A percentile compares a stretch with the other conserved stretches of the same genome.
phyloP scores from a whole-genome alignment of 2,329 filamentous ascomycete genomes.

The Cladophialophora chaetospira region DNA sequence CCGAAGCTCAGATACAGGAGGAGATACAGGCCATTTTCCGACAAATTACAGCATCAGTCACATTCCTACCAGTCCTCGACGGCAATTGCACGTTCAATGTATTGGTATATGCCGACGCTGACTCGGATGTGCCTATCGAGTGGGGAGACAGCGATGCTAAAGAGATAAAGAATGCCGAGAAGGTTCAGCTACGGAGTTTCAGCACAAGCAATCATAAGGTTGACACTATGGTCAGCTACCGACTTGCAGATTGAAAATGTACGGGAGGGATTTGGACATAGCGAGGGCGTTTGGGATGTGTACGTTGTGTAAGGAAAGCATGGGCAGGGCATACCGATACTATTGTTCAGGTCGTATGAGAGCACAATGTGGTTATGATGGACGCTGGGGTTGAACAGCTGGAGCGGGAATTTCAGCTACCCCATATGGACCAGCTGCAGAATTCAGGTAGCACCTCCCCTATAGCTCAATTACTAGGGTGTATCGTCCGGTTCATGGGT shows the following conservation, averaged over 20 bases:
- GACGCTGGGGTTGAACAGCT: too few species aligned
- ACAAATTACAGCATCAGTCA: slow-evolving; percentile 96
- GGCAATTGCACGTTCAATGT: slow-evolving; percentile 99
- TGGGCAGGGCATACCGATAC: too few species aligned
- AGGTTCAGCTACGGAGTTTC: slow-evolving; percentile 92
- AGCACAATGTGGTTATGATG: too few species aligned
- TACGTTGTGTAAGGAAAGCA: neutral
- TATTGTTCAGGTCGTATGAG: too few species aligned
- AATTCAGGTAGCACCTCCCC: too few species aligned
- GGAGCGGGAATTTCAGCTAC: too few species aligned
- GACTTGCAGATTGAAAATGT: slow-evolving; percentile 49
- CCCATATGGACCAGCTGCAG: too few species aligned
- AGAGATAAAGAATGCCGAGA: slow-evolving; percentile 91
- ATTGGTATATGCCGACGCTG: slow-evolving; percentile 93
- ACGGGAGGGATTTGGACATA: neutral
- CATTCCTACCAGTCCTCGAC: slow-evolving; percentile 89
- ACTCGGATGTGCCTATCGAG: slow-evolving; percentile 94
- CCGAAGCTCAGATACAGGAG: slow-evolving; percentile 88
- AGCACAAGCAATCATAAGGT: slow-evolving; percentile 93
- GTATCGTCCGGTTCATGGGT: too few species aligned
- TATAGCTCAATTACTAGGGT: too few species aligned
- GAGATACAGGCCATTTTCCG: slow-evolving; percentile 97
- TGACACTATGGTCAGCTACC: slow-evolving; percentile 93
- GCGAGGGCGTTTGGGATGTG: slow-evolving; percentile 17
- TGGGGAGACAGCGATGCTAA: slow-evolving; percentile 99